phyloP scores from a whole-genome alignment of 306 rosid genomes.

The Prinsepia uniflora region DNA sequence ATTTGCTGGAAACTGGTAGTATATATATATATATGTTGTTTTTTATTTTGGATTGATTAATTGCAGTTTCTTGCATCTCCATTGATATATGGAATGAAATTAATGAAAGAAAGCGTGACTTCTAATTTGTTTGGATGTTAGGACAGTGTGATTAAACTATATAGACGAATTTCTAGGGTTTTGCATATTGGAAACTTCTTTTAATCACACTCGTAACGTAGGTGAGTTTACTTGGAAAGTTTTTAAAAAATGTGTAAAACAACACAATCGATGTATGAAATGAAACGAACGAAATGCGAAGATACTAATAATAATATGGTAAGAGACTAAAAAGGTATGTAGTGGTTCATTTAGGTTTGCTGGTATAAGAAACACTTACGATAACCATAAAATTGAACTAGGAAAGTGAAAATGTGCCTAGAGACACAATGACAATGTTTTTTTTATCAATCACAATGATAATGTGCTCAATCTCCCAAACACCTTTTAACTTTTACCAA shows the following conservation, averaged over 20 bases:
- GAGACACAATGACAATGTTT: not conserved
- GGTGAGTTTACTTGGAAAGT: not conserved
- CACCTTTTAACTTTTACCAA: not conserved
- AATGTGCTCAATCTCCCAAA: not conserved
- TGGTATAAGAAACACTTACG: too few relatives aligned
- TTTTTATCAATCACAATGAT: not conserved
- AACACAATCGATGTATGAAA: too few relatives aligned
- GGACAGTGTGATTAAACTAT: slow-evolving; percentile 1
- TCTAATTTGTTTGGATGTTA: slow-evolving; percentile 39
- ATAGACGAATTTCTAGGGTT: not conserved
- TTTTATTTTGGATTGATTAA: slow-evolving; percentile 9
- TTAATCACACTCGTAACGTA: not conserved
- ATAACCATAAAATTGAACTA: too few relatives aligned
- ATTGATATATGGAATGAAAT: slow-evolving; percentile 18
- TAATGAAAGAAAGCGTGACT: slow-evolving; percentile 9
- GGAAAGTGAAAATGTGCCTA: not conserved
- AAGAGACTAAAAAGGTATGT: too few relatives aligned
- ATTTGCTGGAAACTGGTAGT: slow-evolving; percentile 21
- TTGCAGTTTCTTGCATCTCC: slow-evolving; percentile 8
- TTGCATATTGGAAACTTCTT: slow-evolving; percentile 5
- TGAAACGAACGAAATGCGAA: too few relatives aligned
- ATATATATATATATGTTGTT: slow-evolving; percentile 3
- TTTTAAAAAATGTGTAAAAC: too few relatives aligned
- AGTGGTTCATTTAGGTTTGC: too few relatives aligned
- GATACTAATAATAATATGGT: too few relatives aligned